Conservation (phyloP, 495 filamentous ascomycete genomes). For the Hypomontagnella submonticulosa region DNA sequence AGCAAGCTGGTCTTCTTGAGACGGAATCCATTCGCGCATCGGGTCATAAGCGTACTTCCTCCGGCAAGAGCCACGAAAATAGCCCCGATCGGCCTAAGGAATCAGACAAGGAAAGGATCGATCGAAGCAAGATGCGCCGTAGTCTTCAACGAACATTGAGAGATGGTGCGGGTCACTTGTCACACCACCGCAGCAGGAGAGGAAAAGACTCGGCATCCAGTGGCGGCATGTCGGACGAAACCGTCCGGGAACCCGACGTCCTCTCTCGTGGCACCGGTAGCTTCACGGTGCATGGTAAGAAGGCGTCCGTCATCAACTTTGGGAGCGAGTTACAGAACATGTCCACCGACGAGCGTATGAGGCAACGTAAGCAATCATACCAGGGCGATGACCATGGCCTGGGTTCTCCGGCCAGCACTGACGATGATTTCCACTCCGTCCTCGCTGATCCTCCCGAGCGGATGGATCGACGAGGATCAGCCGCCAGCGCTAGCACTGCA, state of each 20-base stretch:
- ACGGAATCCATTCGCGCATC: conserved; percentile 34
- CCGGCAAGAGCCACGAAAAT: conserved; percentile 48
- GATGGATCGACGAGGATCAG: conserved; percentile 61
- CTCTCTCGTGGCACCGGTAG: conserved; percentile 82
- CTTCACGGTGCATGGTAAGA: conserved; percentile 97
- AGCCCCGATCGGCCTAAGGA: conserved; percentile 48
- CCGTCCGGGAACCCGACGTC: conserved; percentile 68
- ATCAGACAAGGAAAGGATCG: conserved; percentile 53
- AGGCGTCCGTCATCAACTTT: conserved; percentile 95
- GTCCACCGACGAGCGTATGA: conserved; percentile 78
- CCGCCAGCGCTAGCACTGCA: conserved; percentile 65
- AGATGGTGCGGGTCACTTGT: conserved; percentile 73
- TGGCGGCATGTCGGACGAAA: conserved; percentile 70
- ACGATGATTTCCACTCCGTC: conserved; percentile 54
- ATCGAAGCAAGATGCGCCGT: conserved; percentile 75
- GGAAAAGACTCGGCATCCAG: conserved; percentile 78
- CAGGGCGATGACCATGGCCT: conserved; percentile 47
- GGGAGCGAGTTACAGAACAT: conserved; percentile 87
- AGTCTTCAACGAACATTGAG: conserved; percentile 95
- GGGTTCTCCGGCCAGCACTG: conserved; percentile 36
- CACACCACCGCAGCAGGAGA: conserved; percentile 76
- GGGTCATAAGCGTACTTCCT: conserved; percentile 47
- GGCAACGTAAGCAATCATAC: conserved; percentile 54
- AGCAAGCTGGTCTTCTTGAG: conserved; percentile 61
- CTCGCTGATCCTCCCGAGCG: conserved; percentile 47